Evolutionary conservation across 352 stramenopile genomes (phyloP).

Genomic region (Phytophthora citricola): DNA sequence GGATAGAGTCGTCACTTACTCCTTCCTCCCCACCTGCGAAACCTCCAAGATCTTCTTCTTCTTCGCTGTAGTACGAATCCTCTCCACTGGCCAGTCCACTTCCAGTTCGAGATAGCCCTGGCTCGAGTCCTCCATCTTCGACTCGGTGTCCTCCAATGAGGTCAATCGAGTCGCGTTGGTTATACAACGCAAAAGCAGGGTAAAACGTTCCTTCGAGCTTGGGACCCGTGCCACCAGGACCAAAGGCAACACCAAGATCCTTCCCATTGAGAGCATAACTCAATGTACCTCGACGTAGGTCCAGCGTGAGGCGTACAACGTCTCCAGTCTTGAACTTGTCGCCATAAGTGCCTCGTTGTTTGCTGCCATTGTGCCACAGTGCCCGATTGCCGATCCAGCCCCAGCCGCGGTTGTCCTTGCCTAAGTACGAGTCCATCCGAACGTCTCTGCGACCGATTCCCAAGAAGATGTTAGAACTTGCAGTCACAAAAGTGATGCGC

Average conservation of each 20-base stretch:
- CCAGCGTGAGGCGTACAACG: conserved; percentile 82
- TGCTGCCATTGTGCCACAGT: conserved; percentile 91
- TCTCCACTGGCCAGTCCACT: conserved; percentile 53
- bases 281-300: conserved; percentile 83
- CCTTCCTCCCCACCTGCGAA: conserved; percentile 37
- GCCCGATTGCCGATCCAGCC: conserved; percentile 92
- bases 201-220: conserved; percentile 91
- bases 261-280: conserved; percentile 92
- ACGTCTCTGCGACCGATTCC: conserved; percentile 86
- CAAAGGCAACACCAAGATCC: conserved; percentile 89
- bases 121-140: conserved; percentile 60
- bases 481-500: conserved; percentile 85
- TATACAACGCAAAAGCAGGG: conserved; percentile 88
- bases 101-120: conserved; percentile 36
- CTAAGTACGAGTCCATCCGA: conserved; percentile 88
- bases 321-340: conserved; percentile 92
- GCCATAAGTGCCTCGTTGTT: conserved; percentile 90
- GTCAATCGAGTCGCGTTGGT: conserved; percentile 88
- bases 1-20: conserved; percentile 46
- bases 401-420: conserved; percentile 93
- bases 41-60: conserved; percentile 70
- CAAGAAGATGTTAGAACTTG: conserved; percentile 92
- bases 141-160: conserved; percentile 85
- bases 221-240: conserved; percentile 80
- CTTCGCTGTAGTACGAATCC: conserved; percentile 85